phyloP scores from a whole-genome alignment of 306 rosid genomes.

The Mucuna pruriens region DNA sequence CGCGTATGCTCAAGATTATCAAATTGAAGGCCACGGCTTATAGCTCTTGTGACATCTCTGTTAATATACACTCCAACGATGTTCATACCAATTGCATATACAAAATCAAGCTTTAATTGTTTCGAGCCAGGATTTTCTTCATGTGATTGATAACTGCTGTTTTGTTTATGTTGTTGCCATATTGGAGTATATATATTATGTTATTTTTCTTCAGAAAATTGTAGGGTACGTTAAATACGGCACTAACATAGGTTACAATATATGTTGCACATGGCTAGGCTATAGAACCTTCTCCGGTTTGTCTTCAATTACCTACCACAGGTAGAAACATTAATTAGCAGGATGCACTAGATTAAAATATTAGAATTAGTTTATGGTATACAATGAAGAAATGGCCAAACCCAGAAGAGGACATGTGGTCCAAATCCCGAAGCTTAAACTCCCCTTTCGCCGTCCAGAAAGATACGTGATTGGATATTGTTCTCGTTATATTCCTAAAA shows the following conservation, averaged over 20 bases:
- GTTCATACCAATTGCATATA: slow-evolving; percentile 43
- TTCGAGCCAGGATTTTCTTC: neutral
- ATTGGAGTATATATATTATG: neutral
- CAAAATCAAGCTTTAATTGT: slow-evolving; percentile 44
- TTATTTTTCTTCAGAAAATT: too few relatives aligned
- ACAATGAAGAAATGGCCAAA: slow-evolving; percentile 4
- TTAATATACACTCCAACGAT: slow-evolving; percentile 19
- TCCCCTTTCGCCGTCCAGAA: slow-evolving; percentile 36
- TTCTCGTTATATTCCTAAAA: slow-evolving; percentile 10
- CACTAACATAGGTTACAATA: neutral
- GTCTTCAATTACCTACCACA: neutral
- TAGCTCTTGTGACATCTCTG: slow-evolving; percentile 46
- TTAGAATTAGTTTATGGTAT: neutral
- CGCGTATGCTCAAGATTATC: slow-evolving; percentile 40
- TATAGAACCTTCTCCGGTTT: slow-evolving; percentile 19
- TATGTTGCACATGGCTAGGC: slow-evolving; percentile 14
- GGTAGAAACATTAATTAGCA: neutral
- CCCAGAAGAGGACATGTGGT: slow-evolving; percentile 10
- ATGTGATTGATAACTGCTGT: neutral
- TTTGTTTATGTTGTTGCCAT: neutral
- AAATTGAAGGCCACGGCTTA: slow-evolving; percentile 47
- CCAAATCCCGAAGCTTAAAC: slow-evolving; percentile 32
- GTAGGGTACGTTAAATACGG: neutral
- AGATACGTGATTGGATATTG: slow-evolving; percentile 35
- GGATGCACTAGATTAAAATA: slow-evolving; percentile 3